Base-by-base conservation (phyloP, 2,329 filamentous ascomycete genomes). In the Pyricularia grisea region DNA sequence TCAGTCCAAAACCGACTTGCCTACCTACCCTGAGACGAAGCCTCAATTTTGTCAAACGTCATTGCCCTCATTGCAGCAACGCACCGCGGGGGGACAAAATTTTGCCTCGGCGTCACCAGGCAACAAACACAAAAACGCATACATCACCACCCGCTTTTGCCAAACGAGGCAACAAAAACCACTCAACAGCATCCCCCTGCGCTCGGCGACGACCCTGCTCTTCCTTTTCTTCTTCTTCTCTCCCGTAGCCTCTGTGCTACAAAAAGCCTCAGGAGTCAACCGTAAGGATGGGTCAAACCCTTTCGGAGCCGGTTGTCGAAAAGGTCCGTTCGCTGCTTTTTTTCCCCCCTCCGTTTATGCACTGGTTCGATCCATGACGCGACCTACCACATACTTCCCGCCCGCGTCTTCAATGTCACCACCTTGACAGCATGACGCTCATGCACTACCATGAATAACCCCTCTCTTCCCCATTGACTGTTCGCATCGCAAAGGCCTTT, bases 301-400 rank as follows among this genome's bases (percentile, higher is more conserved):
- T 99, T 79, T 98, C 94, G 77, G 95, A 99, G 86, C 95, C 95
- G 77, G 94, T 99, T 78, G 92, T 97, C 81, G 95, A 98, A 80
- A 99, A 99, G 94, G 95, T 99, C 87, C 79, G 87, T 81, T 71
- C 70, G 66, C 69, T 70, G 27, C 31, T 55, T 50, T 72, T 65
- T 66, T 17, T 17, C 5, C 42, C 28, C 25, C 31, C 20, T 17
- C 14, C n/a, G n/a, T 9, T 36, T 36, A 36, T 50, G 36, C 65
- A 36, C 65, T 67, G 65, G n/a, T 25, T 28, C 50, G 36, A n/a
- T 42, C 25, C 33, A 28, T 27, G 65, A 50, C 65, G 33, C 36
- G 23, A 67, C 33, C n/a, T 50, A 25, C 65, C 17, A 55, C 65
- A 42, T 55, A 9, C 65, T 27, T 36, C 36, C 36, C n/a, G 50